A percentile compares a stretch with the other conserved stretches of the same genome.
Evolutionary conservation across 768 basidiomycete species (phyloP).

Genomic region (Boletus subcaerulescens): DNA sequence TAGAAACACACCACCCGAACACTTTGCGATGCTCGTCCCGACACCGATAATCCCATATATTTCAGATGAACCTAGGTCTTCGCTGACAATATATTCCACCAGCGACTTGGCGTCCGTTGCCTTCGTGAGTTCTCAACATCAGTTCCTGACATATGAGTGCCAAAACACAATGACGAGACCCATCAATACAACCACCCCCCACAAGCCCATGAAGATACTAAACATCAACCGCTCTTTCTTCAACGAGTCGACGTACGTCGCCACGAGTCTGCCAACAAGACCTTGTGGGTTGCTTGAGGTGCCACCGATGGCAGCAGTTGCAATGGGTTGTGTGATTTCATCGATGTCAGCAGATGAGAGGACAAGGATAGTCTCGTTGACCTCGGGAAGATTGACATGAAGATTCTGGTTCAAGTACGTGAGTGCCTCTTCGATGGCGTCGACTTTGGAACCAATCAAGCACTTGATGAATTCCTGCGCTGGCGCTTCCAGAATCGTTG

Average conservation of each 20-base stretch:
- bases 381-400: slow-evolving; percentile 70
- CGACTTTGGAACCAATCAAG: slow-evolving; percentile 85
- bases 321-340: slow-evolving; percentile 77
- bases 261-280: slow-evolving; percentile 69
- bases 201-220: slow-evolving; percentile 75
- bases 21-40: no score
- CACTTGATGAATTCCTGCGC: slow-evolving; percentile 87
- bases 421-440: slow-evolving; percentile 79
- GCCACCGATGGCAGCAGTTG: slow-evolving; percentile 74
- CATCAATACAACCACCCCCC: slow-evolving; percentile 82
- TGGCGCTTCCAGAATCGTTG: slow-evolving; percentile 76
- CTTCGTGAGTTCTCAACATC: no score
- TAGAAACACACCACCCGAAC: no score
- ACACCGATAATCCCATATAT: no score
- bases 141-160: slow-evolving; percentile 58
- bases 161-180: slow-evolving; percentile 67
- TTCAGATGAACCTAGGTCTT: no score
- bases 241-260: slow-evolving; percentile 67
- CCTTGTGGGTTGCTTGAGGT: slow-evolving; percentile 51
- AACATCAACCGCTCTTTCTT: slow-evolving; percentile 86
- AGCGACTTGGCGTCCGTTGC: no score
- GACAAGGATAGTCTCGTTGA: slow-evolving; percentile 73
- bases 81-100: no score
- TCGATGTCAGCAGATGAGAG: slow-evolving; percentile 69
- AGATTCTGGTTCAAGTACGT: slow-evolving; percentile 92